These are phyloP conservation scores for Scutellaria baicalensis DNA, from an alignment of 257 asterid genomes.

Conservation along the genomic window DNA sequence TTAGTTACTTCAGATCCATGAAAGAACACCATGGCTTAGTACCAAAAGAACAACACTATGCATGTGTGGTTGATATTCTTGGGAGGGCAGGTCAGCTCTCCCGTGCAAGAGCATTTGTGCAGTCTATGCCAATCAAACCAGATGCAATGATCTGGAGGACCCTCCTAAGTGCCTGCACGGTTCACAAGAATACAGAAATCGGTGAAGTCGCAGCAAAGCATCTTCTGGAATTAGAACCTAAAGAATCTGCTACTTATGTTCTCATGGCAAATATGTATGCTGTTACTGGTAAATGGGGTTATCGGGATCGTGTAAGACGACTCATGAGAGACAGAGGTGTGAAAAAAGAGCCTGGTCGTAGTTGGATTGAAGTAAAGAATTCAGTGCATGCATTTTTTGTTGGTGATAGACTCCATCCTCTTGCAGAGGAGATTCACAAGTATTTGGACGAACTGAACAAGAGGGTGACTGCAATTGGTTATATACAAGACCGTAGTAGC, in stretches of 20 bases:
- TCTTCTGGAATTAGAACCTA: constrained; percentile 68
- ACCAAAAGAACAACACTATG: constrained; percentile 76
- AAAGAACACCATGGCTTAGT: constrained; percentile 41
- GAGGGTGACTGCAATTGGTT: constrained; percentile 49
- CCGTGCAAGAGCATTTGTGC: constrained; percentile 63
- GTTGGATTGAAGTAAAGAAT: constrained; percentile 79
- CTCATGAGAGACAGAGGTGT: constrained; percentile 80
- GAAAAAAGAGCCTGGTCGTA: constrained; percentile 85
- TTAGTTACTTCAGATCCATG: constrained; percentile 65
- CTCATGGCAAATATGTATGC: constrained; percentile 80
- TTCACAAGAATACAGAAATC: constrained; percentile 62
- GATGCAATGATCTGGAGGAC: constrained; percentile 97
- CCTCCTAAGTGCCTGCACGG: constrained; percentile 76
- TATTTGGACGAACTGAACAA: constrained; percentile 49
- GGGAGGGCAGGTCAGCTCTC: constrained; percentile 73
- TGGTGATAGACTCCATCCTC: constrained; percentile 75
- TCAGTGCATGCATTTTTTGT: constrained; percentile 65
- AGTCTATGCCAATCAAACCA: constrained; percentile 69
- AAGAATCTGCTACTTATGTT: constrained; percentile 76
- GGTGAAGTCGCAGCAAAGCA: constrained; percentile 71
- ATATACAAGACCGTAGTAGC: constrained; percentile 50
- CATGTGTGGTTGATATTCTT: constrained; percentile 77
- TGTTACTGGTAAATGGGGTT: constrained; percentile 61
- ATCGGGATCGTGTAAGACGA: constrained; percentile 54
- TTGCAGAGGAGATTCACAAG: constrained; percentile 44